Evolutionary conservation across 2,329 filamentous ascomycete species (phyloP), one percentile per base, ranked within the genome.

Genomic region (Elsinoe ampelina): DNA sequence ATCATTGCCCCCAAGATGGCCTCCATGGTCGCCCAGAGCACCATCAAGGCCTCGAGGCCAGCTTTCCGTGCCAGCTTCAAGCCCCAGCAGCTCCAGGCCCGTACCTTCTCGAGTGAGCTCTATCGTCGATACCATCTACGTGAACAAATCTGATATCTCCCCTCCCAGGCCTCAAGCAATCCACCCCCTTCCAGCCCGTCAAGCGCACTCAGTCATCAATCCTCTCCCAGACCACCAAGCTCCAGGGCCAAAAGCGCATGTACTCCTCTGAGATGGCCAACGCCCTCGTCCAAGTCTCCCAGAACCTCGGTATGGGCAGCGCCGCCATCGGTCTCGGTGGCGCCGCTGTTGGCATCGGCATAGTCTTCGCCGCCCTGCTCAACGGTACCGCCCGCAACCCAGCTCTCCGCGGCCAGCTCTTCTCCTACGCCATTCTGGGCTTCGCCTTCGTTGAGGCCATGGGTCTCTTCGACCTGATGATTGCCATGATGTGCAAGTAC

Each of bases 371-470:
- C 73, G 85, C 87, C 71, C 87, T 95, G 74, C 82, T 95, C 73
- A 85, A 87, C 77, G 84, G 84, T 79, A 88, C 93, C 75, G 87
- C 89, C 80, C 88, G 89, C 80, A 95, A 95, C 87, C 89, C 89
- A 72, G 87, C 86, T 73, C 87, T 95, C 80, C 86, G 88, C 80
- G 89, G 88, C 75, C 89, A 95, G 84, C 88, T 95, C 72, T 95
- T 93, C 87, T 88, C 87, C 68, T 92, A 93, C 80, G 88, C 88
- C 83, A 92, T 93, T 87, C 80, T 93, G 73, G 88, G 89, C 80
- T 93, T 93, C 80, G 89, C 88, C 74, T 93, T 93, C 85, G 88
- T 91, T 77, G 89, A 93, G 77, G 88, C 89, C 79, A 89, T 88
- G 69, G 86, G 86, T 86, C 84, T 89, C 72, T 89, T 89, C 85